Percentiles rank a stretch among this genome's conserved stretches.
Conservation (phyloP, 108 stramenopile species). For the Asterionellopsis glacialis region DNA sequence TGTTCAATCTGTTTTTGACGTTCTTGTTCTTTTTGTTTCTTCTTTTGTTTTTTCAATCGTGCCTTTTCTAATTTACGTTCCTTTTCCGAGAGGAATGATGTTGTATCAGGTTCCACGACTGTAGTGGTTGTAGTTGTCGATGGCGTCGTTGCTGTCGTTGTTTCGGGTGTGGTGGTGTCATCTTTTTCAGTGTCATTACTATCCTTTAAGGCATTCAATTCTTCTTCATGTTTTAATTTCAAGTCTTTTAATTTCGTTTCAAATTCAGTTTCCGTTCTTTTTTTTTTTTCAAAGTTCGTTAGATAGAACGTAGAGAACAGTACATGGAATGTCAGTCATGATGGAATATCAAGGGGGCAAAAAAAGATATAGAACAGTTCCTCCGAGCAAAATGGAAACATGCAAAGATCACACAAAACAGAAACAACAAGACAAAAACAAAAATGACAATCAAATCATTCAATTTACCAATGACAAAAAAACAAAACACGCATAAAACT, state of each 20-base stretch:
- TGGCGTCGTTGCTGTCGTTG: neutral
- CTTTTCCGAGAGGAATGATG: too few species aligned
- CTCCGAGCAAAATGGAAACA: too few species aligned
- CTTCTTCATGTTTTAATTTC: conserved; percentile 30
- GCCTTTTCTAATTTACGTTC: conserved; percentile 61
- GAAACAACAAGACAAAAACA: too few species aligned
- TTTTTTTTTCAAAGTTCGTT: neutral
- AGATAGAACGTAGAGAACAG: too few species aligned
- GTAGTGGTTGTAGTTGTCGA: too few species aligned
- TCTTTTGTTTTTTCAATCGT: conserved; percentile 42
- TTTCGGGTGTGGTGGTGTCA: neutral
- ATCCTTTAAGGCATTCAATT: conserved; percentile 9
- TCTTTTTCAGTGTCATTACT: conserved; percentile 4
- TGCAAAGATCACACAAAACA: too few species aligned
- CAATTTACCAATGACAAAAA: neutral
- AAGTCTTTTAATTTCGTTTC: conserved; percentile 24
- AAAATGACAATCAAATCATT: too few species aligned
- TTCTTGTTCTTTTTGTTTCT: conserved; percentile 53
- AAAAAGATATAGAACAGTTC: too few species aligned
- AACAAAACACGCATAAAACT: neutral
- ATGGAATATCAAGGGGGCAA: too few species aligned
- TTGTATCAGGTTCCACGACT: too few species aligned
- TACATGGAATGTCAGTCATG: too few species aligned
- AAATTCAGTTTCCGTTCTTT: conserved; percentile 24
- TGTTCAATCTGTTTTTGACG: conserved; percentile 36